A percentile compares a stretch with the other conserved stretches of the same genome.
phyloP scores from a whole-genome alignment of 2,329 filamentous ascomycete genomes.

The Aspergillus unguis region DNA sequence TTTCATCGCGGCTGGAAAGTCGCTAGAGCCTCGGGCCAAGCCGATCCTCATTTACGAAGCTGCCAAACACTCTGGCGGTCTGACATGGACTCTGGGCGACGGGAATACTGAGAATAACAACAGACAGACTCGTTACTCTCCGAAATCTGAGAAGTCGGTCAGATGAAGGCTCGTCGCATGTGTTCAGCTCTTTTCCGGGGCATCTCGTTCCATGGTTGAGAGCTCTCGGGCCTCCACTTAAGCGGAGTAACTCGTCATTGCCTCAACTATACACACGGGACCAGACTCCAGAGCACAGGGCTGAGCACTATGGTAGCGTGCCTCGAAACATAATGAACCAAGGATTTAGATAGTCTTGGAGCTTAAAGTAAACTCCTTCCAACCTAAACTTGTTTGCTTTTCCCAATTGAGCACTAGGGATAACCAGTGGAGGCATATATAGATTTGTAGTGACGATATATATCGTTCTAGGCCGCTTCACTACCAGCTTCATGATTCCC shows the following conservation, averaged over 20 bases:
- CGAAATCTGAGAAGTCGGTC: no score
- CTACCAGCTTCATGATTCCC: no score
- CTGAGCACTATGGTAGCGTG: no score
- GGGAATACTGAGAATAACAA: no score
- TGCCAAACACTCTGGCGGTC: slow-evolving; percentile 5
- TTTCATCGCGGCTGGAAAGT: slow-evolving; percentile 14
- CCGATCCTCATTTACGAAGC: slow-evolving; percentile 16
- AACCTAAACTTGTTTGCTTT: neutral
- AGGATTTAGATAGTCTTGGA: no score
- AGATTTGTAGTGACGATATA: neutral
- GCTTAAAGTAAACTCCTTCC: no score
- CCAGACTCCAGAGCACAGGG: neutral
- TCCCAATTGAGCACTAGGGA: neutral
- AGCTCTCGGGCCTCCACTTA: neutral
- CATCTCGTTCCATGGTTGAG: neutral
- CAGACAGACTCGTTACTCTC: no score
- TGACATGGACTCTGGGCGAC: neutral
- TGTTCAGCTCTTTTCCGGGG: neutral
- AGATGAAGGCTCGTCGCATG: no score
- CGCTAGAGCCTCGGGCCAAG: slow-evolving; percentile 15
- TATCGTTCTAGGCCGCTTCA: neutral
- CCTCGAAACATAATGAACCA: no score
- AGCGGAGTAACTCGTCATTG: no score
- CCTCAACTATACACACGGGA: no score
- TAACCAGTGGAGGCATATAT: neutral